Conservation (phyloP, 306 rosid genomes). For the Neltuma alba region DNA sequence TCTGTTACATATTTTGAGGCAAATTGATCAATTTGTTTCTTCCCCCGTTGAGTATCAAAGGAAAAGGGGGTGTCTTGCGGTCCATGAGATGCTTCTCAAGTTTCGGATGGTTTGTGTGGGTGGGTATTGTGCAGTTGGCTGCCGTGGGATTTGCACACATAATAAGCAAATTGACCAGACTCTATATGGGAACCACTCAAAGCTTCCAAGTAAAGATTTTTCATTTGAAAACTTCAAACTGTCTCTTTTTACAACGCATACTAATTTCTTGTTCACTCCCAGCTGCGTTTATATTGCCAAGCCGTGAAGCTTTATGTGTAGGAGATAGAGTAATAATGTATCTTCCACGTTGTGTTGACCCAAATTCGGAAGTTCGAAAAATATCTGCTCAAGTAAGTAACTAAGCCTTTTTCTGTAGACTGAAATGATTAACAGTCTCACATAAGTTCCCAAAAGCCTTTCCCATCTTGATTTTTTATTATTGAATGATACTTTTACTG, state of each 20-base stretch:
- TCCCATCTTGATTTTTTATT: constrained; percentile 24
- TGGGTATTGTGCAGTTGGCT: constrained; percentile 85
- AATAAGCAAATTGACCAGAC: constrained; percentile 77
- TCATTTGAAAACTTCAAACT: constrained; percentile 22
- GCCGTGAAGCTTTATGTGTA: constrained; percentile 87
- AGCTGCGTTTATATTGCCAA: constrained; percentile 93
- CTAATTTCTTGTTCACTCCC: constrained; percentile 33
- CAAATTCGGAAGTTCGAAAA: constrained; percentile 91
- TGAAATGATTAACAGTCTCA: constrained; percentile 11
- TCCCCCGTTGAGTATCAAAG: constrained; percentile 88
- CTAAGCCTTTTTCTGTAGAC: constrained; percentile 20
- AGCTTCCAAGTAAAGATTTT: constrained; percentile 80
- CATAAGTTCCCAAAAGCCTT: constrained; percentile 1
- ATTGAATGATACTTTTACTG: constrained; percentile 23
- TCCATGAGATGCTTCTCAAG: constrained; percentile 92
- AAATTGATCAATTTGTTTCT: constrained; percentile 87
- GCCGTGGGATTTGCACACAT: constrained; percentile 86
- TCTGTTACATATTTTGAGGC: constrained; percentile 82
- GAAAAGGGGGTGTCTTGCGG: constrained; percentile 94
- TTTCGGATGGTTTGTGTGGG: constrained; percentile 81
- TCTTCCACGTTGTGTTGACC: constrained; percentile 97
- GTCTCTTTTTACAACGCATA: constrained; percentile 5
- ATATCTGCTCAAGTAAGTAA: constrained; percentile 78
- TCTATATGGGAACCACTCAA: constrained; percentile 72
- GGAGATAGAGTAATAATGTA: constrained; percentile 88